Percentiles rank a stretch among this genome's conserved stretches.
Conservation (phyloP, 371 early-diverging fungal genomes). For the Parasitella parasitica region DNA sequence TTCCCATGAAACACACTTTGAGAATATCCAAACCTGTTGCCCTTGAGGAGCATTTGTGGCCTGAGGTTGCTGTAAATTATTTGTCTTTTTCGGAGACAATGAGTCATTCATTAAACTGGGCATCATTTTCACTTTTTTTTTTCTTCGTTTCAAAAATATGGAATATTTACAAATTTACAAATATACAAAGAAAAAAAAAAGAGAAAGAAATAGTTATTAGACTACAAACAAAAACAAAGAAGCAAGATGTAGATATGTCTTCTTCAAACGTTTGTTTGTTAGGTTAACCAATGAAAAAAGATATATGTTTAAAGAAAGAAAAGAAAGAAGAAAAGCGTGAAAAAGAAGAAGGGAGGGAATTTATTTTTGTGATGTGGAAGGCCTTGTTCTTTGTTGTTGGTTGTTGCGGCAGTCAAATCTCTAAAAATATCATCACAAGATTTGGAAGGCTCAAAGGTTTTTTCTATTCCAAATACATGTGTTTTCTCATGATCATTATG, state of each 20-base stretch:
- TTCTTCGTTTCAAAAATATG: constrained; percentile 3
- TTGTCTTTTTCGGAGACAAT: constrained; percentile 10
- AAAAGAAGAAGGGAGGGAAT: not conserved
- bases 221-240: not conserved
- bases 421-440: too few relatives aligned
- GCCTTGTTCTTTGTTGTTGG: too few relatives aligned
- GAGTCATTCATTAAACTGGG: constrained; percentile 8
- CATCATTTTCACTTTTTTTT: constrained; percentile 13
- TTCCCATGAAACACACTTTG: too few relatives aligned
- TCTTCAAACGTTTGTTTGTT: too few relatives aligned
- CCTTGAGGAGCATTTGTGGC: constrained; percentile 8
- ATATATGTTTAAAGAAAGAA: not conserved
- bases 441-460: too few relatives aligned
- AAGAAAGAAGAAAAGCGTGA: not conserved
- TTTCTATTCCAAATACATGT: too few relatives aligned
- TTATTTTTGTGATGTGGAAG: not conserved
- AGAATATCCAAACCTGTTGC: constrained; percentile 6
- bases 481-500: too few relatives aligned
- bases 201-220: not conserved
- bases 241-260: not conserved
- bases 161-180: constrained; percentile 16
- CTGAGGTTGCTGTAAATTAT: constrained; percentile 9
- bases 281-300: too few relatives aligned
- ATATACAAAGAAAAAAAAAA: constrained; percentile 3
- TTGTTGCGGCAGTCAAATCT: too few relatives aligned